Percentiles rank a stretch among this genome's conserved stretches.
These are phyloP conservation scores for Zasmidium citrigriseum DNA, from an alignment of 2,329 filamentous ascomycete genomes.

Conservation along the genomic window DNA sequence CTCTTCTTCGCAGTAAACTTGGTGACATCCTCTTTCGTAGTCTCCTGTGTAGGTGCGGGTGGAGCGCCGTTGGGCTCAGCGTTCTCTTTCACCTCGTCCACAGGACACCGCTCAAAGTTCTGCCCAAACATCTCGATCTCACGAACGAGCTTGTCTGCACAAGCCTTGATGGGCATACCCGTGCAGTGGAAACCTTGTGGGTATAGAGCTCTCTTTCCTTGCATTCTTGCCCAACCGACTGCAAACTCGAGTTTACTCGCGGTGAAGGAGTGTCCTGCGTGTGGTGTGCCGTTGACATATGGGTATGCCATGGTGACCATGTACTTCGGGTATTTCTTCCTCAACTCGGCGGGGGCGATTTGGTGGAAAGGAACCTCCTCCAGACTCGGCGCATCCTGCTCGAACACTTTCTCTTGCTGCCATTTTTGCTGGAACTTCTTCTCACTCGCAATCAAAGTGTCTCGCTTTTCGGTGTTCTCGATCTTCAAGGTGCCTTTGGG, in stretches of 20 bases:
- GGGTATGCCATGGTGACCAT: constrained; percentile 78
- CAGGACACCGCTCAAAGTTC: constrained; percentile 77
- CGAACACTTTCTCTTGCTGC: constrained; percentile 76
- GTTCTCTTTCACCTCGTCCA: constrained; percentile 53
- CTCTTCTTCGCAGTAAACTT: constrained; percentile 93
- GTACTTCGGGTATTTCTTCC: constrained; percentile 84
- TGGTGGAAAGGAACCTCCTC: constrained; percentile 75
- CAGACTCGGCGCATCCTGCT: constrained; percentile 79
- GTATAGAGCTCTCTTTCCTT: constrained; percentile 83
- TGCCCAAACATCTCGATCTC: constrained; percentile 88
- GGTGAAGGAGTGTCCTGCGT: constrained; percentile 91
- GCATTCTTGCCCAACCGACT: constrained; percentile 82
- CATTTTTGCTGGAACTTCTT: constrained; percentile 91
- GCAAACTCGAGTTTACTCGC: constrained; percentile 92
- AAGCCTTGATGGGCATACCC: constrained; percentile 97
- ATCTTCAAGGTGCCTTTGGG: constrained; percentile 65
- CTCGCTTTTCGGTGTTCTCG: constrained; percentile 82
- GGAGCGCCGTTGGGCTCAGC: constrained; percentile 40
- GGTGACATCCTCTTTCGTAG: constrained; percentile 75
- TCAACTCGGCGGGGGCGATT: constrained; percentile 72
- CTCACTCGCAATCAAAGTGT: constrained; percentile 77
- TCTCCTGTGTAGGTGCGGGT: constrained; percentile 61
- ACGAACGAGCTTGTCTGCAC: constrained; percentile 88
- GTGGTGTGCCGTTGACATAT: constrained; percentile 81
- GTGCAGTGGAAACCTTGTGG: constrained; percentile 96